Percentiles rank a stretch among this genome's conserved stretches.
Evolutionary conservation across 192 early-diverging fungal species (phyloP).

Genomic region (Backusella psychrophila): DNA sequence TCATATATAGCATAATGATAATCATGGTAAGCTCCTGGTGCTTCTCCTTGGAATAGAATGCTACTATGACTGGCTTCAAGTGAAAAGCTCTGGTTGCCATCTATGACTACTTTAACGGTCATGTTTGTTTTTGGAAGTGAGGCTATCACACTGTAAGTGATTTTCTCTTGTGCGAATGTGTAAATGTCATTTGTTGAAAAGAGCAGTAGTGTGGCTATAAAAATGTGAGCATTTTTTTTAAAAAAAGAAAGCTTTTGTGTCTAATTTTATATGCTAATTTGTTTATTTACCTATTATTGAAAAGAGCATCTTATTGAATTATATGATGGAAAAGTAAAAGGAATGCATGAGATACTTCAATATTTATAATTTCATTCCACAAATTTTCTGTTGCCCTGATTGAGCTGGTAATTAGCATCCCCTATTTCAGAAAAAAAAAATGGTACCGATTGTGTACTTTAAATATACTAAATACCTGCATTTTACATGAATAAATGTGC

Average conservation of each 20-base stretch:
- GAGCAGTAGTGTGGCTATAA: background rate
- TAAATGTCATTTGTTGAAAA: too few relatives aligned
- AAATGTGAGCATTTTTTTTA: background rate
- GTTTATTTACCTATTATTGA: background rate
- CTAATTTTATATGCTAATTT: background rate
- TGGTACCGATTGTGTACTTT: too few relatives aligned
- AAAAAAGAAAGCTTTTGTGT: background rate
- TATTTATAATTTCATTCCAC: too few relatives aligned
- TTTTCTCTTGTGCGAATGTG: background rate
- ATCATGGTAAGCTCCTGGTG: background rate
- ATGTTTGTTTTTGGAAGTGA: background rate
- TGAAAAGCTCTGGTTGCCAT: background rate
- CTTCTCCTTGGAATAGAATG: constrained; percentile 6
- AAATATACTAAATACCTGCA: too few relatives aligned
- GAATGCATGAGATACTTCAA: too few relatives aligned
- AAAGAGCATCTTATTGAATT: too few relatives aligned
- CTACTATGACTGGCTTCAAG: background rate
- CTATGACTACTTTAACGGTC: constrained; percentile 1
- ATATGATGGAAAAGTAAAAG: too few relatives aligned
- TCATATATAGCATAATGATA: background rate
- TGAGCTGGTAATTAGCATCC: too few relatives aligned
- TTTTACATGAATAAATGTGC: too few relatives aligned
- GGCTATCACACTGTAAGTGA: constrained; percentile 1
- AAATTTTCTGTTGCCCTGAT: too few relatives aligned
- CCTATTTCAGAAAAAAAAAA: too few relatives aligned